Evolutionary conservation across 192 early-diverging fungal species (phyloP), one percentile per base, ranked within the genome.

Genomic region (Spinellus fusiger): DNA sequence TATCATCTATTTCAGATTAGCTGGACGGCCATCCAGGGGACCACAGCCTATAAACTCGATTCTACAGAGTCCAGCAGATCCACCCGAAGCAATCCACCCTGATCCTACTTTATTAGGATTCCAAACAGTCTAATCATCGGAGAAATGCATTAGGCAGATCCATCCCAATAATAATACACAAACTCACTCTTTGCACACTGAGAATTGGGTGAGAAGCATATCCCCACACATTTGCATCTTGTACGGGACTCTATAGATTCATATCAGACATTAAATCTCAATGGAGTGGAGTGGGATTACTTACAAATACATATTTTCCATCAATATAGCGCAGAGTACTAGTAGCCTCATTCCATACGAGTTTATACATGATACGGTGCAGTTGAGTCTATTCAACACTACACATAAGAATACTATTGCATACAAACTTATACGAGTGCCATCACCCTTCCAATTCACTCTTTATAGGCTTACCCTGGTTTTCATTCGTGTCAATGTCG

Each of bases 121-220:
- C 71, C 71, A 73, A 31, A 29, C 26, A n/a, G 59, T 56, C 67
- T 71, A 48, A n/a, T n/a, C n/a, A n/a, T n/a, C n/a, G n/a, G n/a
- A n/a, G n/a, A n/a, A n/a, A n/a, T n/a, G n/a, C n/a, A n/a, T n/a
- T n/a, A n/a, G n/a, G n/a, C n/a, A n/a, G n/a, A n/a, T n/a, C n/a
- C n/a, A n/a, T n/a, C n/a, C n/a, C n/a, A n/a, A n/a, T n/a, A n/a
- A n/a, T n/a, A n/a, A n/a, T n/a, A n/a, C n/a, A n/a, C n/a, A n/a
- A n/a, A n/a, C n/a, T n/a, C n/a, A n/a, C n/a, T n/a, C n/a, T n/a
- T n/a, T n/a, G n/a, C n/a, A n/a, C n/a, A n/a, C n/a, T n/a, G n/a
- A n/a, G n/a, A n/a, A n/a, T n/a, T n/a, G n/a, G n/a, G n/a, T n/a
- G n/a, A n/a, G n/a, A n/a, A n/a, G n/a, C n/a, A n/a, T n/a, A n/a